Evolutionary conservation across 2,329 filamentous ascomycete genomes (phyloP), one percentile per base, ranked within the genome.

Genomic region (Capronia americana): DNA sequence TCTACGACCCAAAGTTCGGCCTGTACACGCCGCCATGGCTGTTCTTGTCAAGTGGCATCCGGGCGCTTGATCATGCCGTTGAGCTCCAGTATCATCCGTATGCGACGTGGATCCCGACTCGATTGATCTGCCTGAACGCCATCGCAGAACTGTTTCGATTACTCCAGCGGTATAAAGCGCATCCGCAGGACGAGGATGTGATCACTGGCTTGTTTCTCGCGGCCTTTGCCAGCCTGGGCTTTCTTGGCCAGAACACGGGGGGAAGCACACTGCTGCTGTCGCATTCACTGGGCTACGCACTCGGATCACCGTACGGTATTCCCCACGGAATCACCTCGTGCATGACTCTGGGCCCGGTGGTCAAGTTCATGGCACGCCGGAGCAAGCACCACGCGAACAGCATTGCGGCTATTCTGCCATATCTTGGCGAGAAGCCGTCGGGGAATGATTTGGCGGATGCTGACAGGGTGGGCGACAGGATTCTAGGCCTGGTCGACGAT

Each of bases 321-420:
- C 85, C 85, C 0, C 85, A 87, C 68, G 85, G 85, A 0, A 81
- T 85, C 53, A 87, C 85, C 0, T 82, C 79, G 1, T 86, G 84
- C 70, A 71, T 87, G 53, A 86, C 84, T 0, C 77, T 87, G 0
- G 82, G 83, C 26, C 26, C 26, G 26, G 26, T 28, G 26, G 26
- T 28, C 26, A 28, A 28, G 26, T 28, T 28, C 26, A 28, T 28
- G 26, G 26, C 26, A 28, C 26, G 26, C 26, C 26, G 7, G 26
- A 28, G 26, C 26, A 28, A 28, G 26, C 26, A 28, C 26, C 26
- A 28, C 26, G 26, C 26, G 3, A 28, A 28, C 26, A 28, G 26
- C 4, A 28, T 28, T 28, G 26, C 26, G 26, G 26, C 26, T 28
- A 28, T 28, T 28, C 26, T 28, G 26, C 26, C 26, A 28, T 4